Evolutionary conservation across 495 filamentous ascomycete species (phyloP).

Genomic region (Hypomontagnella submonticulosa): DNA sequence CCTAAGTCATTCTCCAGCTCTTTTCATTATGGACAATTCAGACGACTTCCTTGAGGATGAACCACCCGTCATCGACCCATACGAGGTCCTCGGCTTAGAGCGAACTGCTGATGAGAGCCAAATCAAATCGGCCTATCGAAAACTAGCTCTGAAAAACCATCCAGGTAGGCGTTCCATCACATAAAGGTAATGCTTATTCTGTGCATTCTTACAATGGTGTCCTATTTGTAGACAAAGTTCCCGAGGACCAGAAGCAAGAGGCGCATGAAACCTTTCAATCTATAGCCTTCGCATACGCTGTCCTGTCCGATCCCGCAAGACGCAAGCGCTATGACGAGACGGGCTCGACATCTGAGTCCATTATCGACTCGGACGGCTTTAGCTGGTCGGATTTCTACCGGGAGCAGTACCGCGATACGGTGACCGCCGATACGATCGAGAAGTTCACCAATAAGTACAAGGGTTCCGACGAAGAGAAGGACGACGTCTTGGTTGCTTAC

Average conservation of each 20-base stretch:
- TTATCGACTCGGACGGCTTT: conserved; percentile 78
- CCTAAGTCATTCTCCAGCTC: background rate
- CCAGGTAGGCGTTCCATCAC: conserved; percentile 74
- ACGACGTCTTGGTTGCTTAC: conserved; percentile 81
- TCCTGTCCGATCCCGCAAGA: conserved; percentile 82
- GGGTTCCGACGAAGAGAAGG: conserved; percentile 83
- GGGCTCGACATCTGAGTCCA: conserved; percentile 82
- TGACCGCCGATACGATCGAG: conserved; percentile 75
- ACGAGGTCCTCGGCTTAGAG: conserved; percentile 78
- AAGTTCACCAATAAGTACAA: conserved; percentile 82
- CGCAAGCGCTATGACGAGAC: conserved; percentile 88
- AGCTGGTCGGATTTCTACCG: conserved; percentile 90
- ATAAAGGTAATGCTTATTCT: background rate
- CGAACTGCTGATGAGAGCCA: conserved; percentile 72
- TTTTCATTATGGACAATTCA: conserved; percentile 48
- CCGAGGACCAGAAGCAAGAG: conserved; percentile 67
- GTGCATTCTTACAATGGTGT: conserved; percentile 11
- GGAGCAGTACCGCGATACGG: conserved; percentile 76
- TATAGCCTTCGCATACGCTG: conserved; percentile 92
- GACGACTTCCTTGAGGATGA: conserved; percentile 55
- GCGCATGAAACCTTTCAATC: conserved; percentile 86
- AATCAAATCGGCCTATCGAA: conserved; percentile 87
- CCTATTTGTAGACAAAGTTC: conserved; percentile 73
- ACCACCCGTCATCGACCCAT: conserved; percentile 75
- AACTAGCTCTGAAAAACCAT: conserved; percentile 88